phyloP scores from a whole-genome alignment of 768 basidiomycete species.

The Leccinum variicolor region DNA sequence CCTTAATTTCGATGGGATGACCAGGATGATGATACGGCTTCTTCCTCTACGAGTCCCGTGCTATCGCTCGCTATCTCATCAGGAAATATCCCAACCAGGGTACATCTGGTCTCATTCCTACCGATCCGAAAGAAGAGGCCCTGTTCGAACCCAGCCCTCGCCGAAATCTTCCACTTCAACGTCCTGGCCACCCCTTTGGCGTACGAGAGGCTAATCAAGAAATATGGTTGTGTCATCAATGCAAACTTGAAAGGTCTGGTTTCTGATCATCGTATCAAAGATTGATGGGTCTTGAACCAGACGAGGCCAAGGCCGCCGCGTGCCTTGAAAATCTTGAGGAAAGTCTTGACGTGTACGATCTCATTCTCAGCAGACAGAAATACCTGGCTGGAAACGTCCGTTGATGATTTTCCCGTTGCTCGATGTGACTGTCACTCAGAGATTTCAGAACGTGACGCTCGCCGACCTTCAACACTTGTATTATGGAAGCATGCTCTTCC shows the following conservation, averaged over 20 bases:
- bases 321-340: constrained; percentile 19
- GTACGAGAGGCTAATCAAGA: constrained; percentile 52
- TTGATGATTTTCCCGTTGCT: neutral
- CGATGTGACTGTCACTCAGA: neutral
- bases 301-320: constrained; percentile 19
- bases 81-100: constrained; percentile 52
- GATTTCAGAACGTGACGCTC: constrained; percentile 41
- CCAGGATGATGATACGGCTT: constrained; percentile 38
- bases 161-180: constrained; percentile 54
- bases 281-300: constrained; percentile 8
- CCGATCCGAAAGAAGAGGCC: constrained; percentile 32
- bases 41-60: constrained; percentile 40
- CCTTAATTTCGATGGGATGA: neutral
- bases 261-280: constrained; percentile 25
- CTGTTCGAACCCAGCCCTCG: constrained; percentile 34
- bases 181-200: constrained; percentile 35
- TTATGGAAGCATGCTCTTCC: constrained; percentile 32
- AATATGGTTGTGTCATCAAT: constrained; percentile 27
- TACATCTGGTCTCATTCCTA: constrained; percentile 45
- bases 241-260: neutral
- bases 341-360: constrained; percentile 51
- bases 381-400: constrained; percentile 57
- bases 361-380: constrained; percentile 49
- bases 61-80: constrained; percentile 49
- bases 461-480: constrained; percentile 60